Evolutionary conservation across 1,284 basidiomycete genomes (phyloP), one percentile per base, ranked within the genome.

Genomic region (Irpex sp.): DNA sequence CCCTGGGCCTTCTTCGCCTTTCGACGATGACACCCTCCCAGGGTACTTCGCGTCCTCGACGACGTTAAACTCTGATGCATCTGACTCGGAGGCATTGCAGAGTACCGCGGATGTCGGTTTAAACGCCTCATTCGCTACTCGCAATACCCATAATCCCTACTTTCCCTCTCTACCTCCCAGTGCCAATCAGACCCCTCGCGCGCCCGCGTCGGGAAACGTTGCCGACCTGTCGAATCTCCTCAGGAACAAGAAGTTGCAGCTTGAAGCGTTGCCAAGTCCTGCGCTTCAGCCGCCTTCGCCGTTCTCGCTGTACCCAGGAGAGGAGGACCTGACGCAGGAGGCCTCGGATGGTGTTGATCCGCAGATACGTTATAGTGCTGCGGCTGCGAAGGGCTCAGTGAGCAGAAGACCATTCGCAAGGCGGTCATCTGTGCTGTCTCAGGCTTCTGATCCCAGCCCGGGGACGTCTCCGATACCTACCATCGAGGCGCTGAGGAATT

Each of bases 201-300:
- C 15, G 56, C 19, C 7, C 5, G 17, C 57, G 21, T 33, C 31
- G 39, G 56, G 31, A 13, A 17, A 21, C n/a, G 35, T 49, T 5
- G 37, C 33, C 6, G 57, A 57, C 35, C 26, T 59, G 17, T 31
- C 63, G 17, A 6, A 13, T 8, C 1, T 35, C 1, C 9, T 55
- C 9, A 55, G 53, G 26, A 15, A 55, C 53, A 61, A 57, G 66
- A 70, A 70, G 66, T 49, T 69, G 17, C 67, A 59, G 61, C 69
- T 75, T 55, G 64, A 67, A 60, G 74, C 73, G n/a, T 63, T 76
- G 9, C 73, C 73, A 33, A 71, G 70, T 58, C 73, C 74, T 4
- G 67, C 68, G 43, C 68, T 76, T 7, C 62, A 59, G 17, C 74
- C 74, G 9, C 74, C 72, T 15, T 73, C 71, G 31, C 74, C 74